Conservation (phyloP, 129 eudicot species). For the Logfia minima region DNA sequence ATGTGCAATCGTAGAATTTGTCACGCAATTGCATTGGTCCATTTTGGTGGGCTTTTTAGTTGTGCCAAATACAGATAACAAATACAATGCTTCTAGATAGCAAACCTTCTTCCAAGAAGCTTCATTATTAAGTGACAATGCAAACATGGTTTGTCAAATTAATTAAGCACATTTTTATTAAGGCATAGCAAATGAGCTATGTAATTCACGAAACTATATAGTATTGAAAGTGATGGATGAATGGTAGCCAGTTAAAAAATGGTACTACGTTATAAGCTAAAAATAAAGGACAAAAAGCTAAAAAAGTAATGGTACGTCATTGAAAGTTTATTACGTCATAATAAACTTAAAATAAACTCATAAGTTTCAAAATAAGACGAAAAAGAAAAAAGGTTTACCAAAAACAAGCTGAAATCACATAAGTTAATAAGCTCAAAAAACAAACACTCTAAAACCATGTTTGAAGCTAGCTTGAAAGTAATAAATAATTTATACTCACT, state of each 20-base stretch:
- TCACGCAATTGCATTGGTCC: background rate
- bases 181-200: background rate
- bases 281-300: background rate
- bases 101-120: background rate
- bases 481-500: too few species aligned
- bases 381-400: too few species aligned
- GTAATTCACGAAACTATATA: background rate
- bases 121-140: background rate
- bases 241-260: background rate
- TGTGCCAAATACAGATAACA: background rate
- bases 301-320: too few species aligned
- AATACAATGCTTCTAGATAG: background rate
- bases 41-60: background rate
- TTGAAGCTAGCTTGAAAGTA: too few species aligned
- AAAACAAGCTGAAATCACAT: too few species aligned
- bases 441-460: too few species aligned
- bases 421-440: too few species aligned
- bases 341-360: too few species aligned
- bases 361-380: too few species aligned
- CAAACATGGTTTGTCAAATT: background rate
- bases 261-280: background rate
- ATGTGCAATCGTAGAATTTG: background rate
- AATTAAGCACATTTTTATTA: constrained; percentile 19
- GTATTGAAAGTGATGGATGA: background rate
- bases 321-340: too few species aligned